These are phyloP conservation scores for Aureobasidium sp. DNA, from an alignment of 2,329 filamentous ascomycete species.

Conservation along the genomic window DNA sequence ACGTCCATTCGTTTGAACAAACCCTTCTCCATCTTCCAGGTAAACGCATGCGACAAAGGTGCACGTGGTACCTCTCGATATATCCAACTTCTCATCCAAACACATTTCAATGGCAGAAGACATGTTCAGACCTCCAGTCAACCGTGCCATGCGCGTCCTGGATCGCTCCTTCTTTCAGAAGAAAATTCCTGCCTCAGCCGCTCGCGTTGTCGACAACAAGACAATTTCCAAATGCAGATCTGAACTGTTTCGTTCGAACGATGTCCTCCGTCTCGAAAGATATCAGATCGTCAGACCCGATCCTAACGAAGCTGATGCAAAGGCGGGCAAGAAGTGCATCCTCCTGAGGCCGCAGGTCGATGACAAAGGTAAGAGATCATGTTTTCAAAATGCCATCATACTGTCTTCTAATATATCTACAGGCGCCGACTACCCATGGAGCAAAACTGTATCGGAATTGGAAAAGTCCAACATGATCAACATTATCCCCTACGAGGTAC, in stretches of 20 bases:
- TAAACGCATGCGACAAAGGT: too few relatives aligned
- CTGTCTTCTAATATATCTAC: neutral
- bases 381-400: constrained; percentile 8
- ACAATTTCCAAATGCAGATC: constrained; percentile 65
- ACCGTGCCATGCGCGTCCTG: constrained; percentile 68
- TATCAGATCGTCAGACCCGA: constrained; percentile 55
- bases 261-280: constrained; percentile 57
- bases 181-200: constrained; percentile 67
- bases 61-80: neutral
- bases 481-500: constrained; percentile 65
- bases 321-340: constrained; percentile 36
- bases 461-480: constrained; percentile 59
- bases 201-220: constrained; percentile 63
- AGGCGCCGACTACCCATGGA: constrained; percentile 61
- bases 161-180: constrained; percentile 78
- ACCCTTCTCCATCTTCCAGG: neutral
- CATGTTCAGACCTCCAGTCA: constrained; percentile 71
- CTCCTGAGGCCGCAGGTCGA: constrained; percentile 36
- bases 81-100: neutral
- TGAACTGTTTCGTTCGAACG: constrained; percentile 54
- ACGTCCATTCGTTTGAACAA: neutral
- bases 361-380: constrained; percentile 16
- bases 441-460: constrained; percentile 57
- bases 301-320: constrained; percentile 47
- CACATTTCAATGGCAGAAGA: constrained; percentile 22